A percentile compares a stretch with the other conserved stretches of the same genome.
phyloP scores from a whole-genome alignment of 768 basidiomycete species.

The Dictyophora rubrovolvata region DNA sequence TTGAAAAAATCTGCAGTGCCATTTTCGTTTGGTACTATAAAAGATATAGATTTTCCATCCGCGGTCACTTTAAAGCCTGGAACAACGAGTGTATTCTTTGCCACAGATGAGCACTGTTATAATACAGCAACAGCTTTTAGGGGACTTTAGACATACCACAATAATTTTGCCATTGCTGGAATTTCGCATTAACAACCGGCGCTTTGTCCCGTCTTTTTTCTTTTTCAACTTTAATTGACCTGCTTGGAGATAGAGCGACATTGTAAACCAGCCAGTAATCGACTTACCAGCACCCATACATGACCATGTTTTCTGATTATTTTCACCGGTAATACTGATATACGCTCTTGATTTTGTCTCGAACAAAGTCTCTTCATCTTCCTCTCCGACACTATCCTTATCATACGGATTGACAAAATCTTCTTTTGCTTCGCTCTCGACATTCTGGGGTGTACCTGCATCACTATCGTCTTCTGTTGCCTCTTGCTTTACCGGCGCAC shows the following conservation, averaged over 20 bases:
- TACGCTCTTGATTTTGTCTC: conserved; percentile 52
- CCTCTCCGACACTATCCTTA: conserved; percentile 70
- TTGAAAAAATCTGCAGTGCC: conserved; percentile 50
- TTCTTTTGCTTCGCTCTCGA: background rate
- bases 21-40: conserved; percentile 56
- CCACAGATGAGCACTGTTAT: background rate
- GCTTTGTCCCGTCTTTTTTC: conserved; percentile 48
- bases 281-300: conserved; percentile 59
- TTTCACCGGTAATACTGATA: conserved; percentile 40
- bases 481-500: conserved; percentile 18
- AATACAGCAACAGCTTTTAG: conserved; percentile 2
- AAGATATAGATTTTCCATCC: conserved; percentile 44
- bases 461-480: conserved; percentile 2
- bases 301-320: conserved; percentile 42
- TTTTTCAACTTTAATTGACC: conserved; percentile 61
- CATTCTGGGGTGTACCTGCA: background rate
- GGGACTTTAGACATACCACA: conserved; percentile 45
- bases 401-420: conserved; percentile 24
- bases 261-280: background rate
- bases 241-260: background rate
- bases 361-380: conserved; percentile 62
- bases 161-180: conserved; percentile 66
- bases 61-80: conserved; percentile 43
- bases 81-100: conserved; percentile 73
- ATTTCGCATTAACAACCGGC: conserved; percentile 62